Conservation (phyloP, 345 rosid genomes). For the Dimocarpus longan region DNA sequence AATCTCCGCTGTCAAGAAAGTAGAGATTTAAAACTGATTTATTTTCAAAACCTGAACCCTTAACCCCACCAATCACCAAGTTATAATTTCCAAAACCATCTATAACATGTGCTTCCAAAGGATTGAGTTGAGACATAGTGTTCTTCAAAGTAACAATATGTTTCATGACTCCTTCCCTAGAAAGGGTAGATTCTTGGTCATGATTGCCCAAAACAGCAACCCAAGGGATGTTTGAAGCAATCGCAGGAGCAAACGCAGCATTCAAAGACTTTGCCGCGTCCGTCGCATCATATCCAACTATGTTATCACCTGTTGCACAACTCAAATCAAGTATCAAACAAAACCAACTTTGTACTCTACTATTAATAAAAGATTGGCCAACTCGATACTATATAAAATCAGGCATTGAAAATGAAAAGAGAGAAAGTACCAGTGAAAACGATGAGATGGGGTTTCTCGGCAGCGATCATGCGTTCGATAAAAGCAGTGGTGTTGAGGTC, state of each 20-base stretch:
- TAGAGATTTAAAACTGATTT: slow-evolving; percentile 86
- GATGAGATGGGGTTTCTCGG: slow-evolving; percentile 81
- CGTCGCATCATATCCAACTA: slow-evolving; percentile 56
- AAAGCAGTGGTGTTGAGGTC: slow-evolving; percentile 91
- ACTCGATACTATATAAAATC: too few species aligned
- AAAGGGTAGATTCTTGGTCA: slow-evolving; percentile 79
- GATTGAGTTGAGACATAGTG: slow-evolving; percentile 74
- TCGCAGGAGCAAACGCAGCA: slow-evolving; percentile 78
- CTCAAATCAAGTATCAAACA: not conserved
- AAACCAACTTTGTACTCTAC: not conserved
- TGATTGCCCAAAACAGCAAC: slow-evolving; percentile 89
- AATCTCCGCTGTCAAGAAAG: slow-evolving; percentile 84
- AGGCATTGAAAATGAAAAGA: not conserved
- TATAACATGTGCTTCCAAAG: slow-evolving; percentile 45
- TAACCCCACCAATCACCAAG: slow-evolving; percentile 69
- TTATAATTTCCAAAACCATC: slow-evolving; percentile 96
- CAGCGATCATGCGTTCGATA: slow-evolving; percentile 62
- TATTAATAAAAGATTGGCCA: too few species aligned
- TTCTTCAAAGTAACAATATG: slow-evolving; percentile 63
- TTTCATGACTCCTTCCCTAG: slow-evolving; percentile 83
- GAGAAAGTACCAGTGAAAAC: slow-evolving; percentile 75
- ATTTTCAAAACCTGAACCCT: slow-evolving; percentile 65
- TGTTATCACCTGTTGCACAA: slow-evolving; percentile 69
- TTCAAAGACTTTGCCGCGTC: slow-evolving; percentile 69
- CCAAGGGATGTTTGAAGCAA: slow-evolving; percentile 81